Conservation (phyloP, 164 flowering plant species). For the Vitis labrusca region DNA sequence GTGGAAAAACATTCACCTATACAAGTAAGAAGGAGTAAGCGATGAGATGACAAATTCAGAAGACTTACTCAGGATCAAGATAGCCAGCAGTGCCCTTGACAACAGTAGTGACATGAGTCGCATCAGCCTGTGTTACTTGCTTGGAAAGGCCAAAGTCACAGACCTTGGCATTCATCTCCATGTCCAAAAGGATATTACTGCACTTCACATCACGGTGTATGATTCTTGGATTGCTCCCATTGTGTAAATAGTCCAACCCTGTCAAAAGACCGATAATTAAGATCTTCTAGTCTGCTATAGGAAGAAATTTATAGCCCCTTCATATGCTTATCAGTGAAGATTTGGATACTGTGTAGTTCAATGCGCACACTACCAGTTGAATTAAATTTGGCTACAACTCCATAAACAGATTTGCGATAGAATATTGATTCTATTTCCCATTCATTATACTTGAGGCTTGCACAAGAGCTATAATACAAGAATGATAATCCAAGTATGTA, state of each 20-base stretch:
- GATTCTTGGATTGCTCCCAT: conserved; percentile 76
- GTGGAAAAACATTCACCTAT: neutral
- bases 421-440: too few species aligned
- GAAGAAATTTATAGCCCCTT: neutral
- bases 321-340: too few species aligned
- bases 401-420: too few species aligned
- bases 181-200: conserved; percentile 77
- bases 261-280: conserved; percentile 6
- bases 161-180: conserved; percentile 80
- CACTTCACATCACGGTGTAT: conserved; percentile 89
- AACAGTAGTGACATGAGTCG: conserved; percentile 74
- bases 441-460: too few species aligned
- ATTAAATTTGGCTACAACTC: too few species aligned
- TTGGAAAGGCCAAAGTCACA: conserved; percentile 90
- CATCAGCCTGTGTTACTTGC: conserved; percentile 68
- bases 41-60: neutral
- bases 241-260: conserved; percentile 89
- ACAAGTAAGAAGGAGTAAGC: too few species aligned
- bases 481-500: too few species aligned
- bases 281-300: neutral
- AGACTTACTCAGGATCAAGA: conserved; percentile 86
- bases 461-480: too few species aligned
- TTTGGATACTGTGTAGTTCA: neutral
- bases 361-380: too few species aligned
- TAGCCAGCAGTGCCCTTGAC: conserved; percentile 93